Conservation (phyloP, 2,329 filamentous ascomycete species). For the Monosporascus sp. region DNA sequence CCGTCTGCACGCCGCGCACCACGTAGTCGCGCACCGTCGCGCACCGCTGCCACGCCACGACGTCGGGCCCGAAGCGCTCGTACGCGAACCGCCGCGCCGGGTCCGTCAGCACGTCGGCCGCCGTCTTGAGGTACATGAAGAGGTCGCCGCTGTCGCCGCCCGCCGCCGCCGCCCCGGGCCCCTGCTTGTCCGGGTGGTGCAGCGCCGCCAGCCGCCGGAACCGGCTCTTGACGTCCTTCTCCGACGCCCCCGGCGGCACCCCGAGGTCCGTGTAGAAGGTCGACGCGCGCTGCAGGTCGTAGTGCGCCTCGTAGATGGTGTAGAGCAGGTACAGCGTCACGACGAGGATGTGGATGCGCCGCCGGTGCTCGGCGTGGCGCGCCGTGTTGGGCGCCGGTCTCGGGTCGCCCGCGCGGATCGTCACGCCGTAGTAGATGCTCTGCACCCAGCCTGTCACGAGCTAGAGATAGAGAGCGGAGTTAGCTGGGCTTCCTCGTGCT, state of each 20-base stretch:
- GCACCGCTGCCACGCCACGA: conserved; percentile 61
- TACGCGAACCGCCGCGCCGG: conserved; percentile 78
- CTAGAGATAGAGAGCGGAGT: conserved; percentile 34
- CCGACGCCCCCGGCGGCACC: conserved; percentile 61
- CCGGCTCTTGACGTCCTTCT: conserved; percentile 73
- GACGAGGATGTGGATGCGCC: conserved; percentile 76
- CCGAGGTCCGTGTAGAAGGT: conserved; percentile 78
- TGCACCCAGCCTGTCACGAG: conserved; percentile 75
- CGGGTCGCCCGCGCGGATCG: conserved; percentile 83
- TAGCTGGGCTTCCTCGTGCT: conserved; percentile 7
- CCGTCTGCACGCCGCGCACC: conserved; percentile 50
- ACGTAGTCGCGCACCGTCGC: conserved; percentile 69
- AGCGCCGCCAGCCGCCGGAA: conserved; percentile 71
- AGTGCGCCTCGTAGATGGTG: conserved; percentile 88
- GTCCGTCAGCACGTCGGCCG: conserved; percentile 76
- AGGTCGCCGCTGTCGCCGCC: conserved; percentile 31
- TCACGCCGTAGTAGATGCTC: conserved; percentile 76
- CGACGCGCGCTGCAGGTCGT: conserved; percentile 63
- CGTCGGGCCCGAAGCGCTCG: conserved; percentile 75
- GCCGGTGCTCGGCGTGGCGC: conserved; percentile 67
- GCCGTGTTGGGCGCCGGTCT: conserved; percentile 66
- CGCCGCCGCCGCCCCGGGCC: conserved; percentile 29
- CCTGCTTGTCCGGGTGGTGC: conserved; percentile 81
- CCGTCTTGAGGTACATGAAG: conserved; percentile 79
- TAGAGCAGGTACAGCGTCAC: conserved; percentile 81